These are phyloP conservation scores for Capsicum chinense DNA, from an alignment of 257 asterid genomes.

Conservation along the genomic window DNA sequence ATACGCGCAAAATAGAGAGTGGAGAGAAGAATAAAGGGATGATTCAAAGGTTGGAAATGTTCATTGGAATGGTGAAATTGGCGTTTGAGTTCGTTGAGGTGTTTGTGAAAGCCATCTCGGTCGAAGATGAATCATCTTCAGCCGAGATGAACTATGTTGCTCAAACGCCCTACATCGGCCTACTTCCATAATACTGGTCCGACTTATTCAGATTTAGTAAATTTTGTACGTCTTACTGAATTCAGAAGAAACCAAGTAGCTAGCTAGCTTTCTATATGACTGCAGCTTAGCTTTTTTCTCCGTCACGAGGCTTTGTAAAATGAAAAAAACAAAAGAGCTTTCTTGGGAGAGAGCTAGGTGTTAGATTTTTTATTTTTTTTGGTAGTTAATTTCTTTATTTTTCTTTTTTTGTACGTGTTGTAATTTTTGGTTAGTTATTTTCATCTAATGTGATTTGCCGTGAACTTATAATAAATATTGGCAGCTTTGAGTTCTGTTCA, in stretches of 20 bases:
- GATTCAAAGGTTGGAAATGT: slow-evolving; percentile 54
- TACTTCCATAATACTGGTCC: slow-evolving; percentile 50
- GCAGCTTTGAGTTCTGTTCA: not conserved
- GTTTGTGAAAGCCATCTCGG: slow-evolving; percentile 49
- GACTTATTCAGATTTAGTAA: not conserved
- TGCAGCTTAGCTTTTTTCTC: not conserved
- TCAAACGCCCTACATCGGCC: slow-evolving; percentile 54
- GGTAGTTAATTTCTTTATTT: not conserved
- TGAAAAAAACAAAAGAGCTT: not conserved
- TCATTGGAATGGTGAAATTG: slow-evolving; percentile 51
- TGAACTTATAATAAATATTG: not conserved
- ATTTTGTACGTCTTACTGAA: not conserved
- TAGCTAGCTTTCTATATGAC: not conserved
- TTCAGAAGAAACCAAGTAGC: not conserved
- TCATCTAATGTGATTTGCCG: not conserved
- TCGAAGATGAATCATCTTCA: slow-evolving; percentile 10
- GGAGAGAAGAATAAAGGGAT: slow-evolving; percentile 39
- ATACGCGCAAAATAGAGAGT: not conserved
- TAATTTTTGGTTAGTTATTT: not conserved
- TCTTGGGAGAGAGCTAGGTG: too few relatives aligned
- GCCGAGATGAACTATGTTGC: slow-evolving; percentile 26
- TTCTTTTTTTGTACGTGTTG: not conserved
- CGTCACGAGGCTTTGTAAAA: not conserved
- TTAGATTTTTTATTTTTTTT: not conserved
- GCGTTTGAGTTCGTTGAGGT: slow-evolving; percentile 45